phyloP scores from a whole-genome alignment of 768 basidiomycete species.

The Leucosporidium creatinivorum region DNA sequence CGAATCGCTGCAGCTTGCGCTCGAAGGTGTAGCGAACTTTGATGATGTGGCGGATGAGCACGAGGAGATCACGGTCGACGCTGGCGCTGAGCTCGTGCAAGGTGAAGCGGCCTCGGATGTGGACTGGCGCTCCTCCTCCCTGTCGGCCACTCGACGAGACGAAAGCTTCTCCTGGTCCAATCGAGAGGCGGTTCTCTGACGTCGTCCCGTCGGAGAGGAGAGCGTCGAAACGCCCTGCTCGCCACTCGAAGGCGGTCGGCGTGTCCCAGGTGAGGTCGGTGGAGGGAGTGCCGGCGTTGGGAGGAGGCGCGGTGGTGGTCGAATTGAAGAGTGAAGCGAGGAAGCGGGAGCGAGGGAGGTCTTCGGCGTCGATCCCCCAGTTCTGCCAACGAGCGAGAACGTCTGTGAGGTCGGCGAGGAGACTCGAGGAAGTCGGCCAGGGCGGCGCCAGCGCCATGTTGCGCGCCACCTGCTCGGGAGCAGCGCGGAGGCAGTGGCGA shows the following conservation, averaged over 20 bases:
- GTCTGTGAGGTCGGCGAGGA: background rate
- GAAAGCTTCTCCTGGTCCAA: conserved; percentile 11
- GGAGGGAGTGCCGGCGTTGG: background rate
- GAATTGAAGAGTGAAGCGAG: conserved; percentile 6
- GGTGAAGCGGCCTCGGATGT: background rate
- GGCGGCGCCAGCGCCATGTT: background rate
- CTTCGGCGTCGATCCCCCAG: conserved; percentile 25
- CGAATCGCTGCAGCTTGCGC: conserved; percentile 10
- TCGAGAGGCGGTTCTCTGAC: conserved; percentile 5
- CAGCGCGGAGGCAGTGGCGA: conserved; percentile 55
- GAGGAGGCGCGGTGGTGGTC: too few species aligned
- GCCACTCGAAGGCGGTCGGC: conserved; percentile 2
- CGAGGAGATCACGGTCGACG: conserved; percentile 24
- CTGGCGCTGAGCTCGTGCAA: conserved; percentile 1
- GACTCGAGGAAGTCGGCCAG: background rate
- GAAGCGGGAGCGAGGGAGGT: conserved; percentile 6
- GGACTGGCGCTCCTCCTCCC: background rate
- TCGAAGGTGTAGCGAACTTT: conserved; percentile 22
- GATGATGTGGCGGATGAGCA: conserved; percentile 30
- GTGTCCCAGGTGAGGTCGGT: background rate
- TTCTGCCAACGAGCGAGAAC: conserved; percentile 6
- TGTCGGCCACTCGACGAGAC: background rate
- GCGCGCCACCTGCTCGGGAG: conserved; percentile 38
- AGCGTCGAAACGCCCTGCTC: background rate
- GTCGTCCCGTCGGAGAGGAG: background rate